Base-by-base conservation (phyloP, 2,329 filamentous ascomycete genomes). In the Phaeosphaeriaceae sp. region DNA sequence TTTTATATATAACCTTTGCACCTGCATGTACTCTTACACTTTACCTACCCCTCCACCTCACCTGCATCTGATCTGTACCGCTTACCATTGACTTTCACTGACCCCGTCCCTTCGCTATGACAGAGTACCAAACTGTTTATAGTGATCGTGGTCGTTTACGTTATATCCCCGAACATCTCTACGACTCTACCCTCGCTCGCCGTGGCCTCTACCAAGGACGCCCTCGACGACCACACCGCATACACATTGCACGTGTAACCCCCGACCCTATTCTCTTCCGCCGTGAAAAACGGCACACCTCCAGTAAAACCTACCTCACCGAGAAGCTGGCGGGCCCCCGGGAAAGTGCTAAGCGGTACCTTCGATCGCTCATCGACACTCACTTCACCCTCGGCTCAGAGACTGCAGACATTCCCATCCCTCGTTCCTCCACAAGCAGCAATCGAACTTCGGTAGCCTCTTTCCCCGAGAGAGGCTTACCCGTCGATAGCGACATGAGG, bases 191-290 rank as follows among this genome's bases (percentile, higher is more conserved):
- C 28, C 57, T 55, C 28, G 46, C 60, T 28, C 62, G 63, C 28
- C 65, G 59, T 35, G 64, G 66, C 52, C 50, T 77, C 57, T 83
- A 81, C 64, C 77, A 78, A 61, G 76, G 76, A 48, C 78, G 81
- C 58, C 77, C 71, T 50, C 77, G 80, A 56, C 75, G 81, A 63
- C 81, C 80, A 35, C 81, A 83, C 59, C 81, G 80, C 34, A 83
- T 84, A 52, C 79, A 81, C 65, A 83, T 84, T 50, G 75, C 75
- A 50, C 78, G 76, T 48, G 81, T 78, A 54, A 77, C 69, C 35
- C 76, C 52, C 67, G 79, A 78, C 44, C 70, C 71, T n/a, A 64
- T 57, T 34, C 42, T 68, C 43, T 50, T 58, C 52, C 55, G 51
- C 39, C 53, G 52, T 59, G 66, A 62, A 26, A 55, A 49, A 53